These are phyloP conservation scores for Posidonia oceanica DNA, from an alignment of 116 monocot genomes.

Conservation along the genomic window DNA sequence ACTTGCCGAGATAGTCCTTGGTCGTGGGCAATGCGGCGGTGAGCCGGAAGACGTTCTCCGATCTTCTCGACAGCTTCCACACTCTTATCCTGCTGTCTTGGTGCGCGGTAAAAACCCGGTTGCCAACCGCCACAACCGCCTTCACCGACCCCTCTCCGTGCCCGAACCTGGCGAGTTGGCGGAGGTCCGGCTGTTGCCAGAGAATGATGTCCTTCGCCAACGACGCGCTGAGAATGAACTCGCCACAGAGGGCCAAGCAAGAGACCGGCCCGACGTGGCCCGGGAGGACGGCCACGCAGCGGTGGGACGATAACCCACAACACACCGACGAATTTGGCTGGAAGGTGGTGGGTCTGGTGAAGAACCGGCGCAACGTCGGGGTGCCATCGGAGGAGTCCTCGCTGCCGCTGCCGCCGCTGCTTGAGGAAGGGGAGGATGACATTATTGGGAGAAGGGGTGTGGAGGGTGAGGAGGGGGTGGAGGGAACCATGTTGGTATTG, in stretches of 20 bases:
- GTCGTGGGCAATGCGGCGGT: conserved; percentile 43
- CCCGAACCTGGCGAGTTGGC: conserved; percentile 46
- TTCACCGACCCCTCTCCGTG: conserved; percentile 55
- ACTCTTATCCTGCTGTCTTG: conserved; percentile 67
- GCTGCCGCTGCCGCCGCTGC: no score
- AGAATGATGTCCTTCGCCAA: conserved; percentile 42
- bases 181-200: conserved; percentile 68
- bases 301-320: not conserved
- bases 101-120: conserved; percentile 63
- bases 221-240: conserved; percentile 82
- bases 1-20: conserved; percentile 38
- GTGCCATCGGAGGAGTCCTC: not conserved
- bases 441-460: not conserved
- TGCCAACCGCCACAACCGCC: conserved; percentile 40
- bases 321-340: not conserved
- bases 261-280: conserved; percentile 46
- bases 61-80: conserved; percentile 42
- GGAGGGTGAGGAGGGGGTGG: not conserved
- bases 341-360: not conserved
- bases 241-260: conserved; percentile 64
- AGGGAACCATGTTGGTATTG: not conserved
- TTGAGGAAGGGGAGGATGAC: not conserved
- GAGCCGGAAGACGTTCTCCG: conserved; percentile 48
- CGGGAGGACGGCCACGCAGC: conserved; percentile 25
- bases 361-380: not conserved